Base-by-base conservation (phyloP, 139 green algal species). In the Ettlia oleoabundans region DNA sequence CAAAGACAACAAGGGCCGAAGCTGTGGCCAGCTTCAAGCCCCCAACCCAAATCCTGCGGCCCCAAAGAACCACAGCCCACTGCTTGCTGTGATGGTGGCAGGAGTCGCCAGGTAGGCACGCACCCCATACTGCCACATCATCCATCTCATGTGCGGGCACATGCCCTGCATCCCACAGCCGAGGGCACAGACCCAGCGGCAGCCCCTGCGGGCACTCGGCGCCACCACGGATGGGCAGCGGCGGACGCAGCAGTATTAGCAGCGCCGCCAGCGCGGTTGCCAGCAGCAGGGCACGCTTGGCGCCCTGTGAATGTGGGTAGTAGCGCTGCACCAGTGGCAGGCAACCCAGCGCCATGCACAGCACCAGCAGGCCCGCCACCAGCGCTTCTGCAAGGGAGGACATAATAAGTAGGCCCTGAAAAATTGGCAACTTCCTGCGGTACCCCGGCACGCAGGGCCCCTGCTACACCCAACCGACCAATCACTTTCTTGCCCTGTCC, bases 91-190 rank as follows among this genome's bases (percentile, higher is more conserved):
- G n/a, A n/a, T n/a, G n/a, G n/a, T n/a, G n/a, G n/a, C n/a, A n/a
- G n/a, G n/a, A n/a, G n/a, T n/a, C n/a, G n/a, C n/a, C 47, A 58
- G 47, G 47, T 15, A 58, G 47, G 47, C 24, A 41, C 62, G 75
- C 85, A 85, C 91, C 92, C 82, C 95, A 98, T 13, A 98, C 89
- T 32, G 91, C 88, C 3, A 91, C 85, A 77, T 98, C 95, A 74
- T 98, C 96, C 4, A 85, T 75, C 42, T 96, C 91, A 51, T 93
- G 91, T 63, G 92, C 88, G 0, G 96, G 95, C 40, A 95, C 88
- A 82, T 99, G 95, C 28, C 79, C 87, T 70, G 90, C 90, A 79
- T 99, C 94, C 96, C 95, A 99, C 35, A 98, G 86, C 9, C 96
- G 88, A 5, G 92, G 92, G 80, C 94, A 98, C 52, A 97, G 86